Percentiles rank a stretch among this genome's conserved stretches.
These are phyloP conservation scores for Aspergillus amoenus DNA, from an alignment of 2,329 filamentous ascomycete genomes.

Conservation along the genomic window DNA sequence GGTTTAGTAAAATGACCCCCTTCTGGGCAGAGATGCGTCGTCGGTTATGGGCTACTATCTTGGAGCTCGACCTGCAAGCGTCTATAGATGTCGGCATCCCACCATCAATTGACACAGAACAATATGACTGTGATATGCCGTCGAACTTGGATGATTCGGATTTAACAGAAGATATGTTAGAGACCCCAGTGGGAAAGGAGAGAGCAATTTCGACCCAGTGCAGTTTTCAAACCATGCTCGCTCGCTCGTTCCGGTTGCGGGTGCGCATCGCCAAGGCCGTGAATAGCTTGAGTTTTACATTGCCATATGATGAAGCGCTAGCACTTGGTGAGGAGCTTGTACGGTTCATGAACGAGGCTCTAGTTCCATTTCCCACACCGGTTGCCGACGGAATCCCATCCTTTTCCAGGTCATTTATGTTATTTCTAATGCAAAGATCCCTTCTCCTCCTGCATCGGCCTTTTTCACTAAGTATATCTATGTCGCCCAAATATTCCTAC, in stretches of 20 bases:
- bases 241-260: constrained; percentile 29
- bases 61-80: constrained; percentile 43
- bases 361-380: constrained; percentile 22
- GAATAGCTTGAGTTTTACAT: constrained; percentile 30
- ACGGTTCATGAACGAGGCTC: constrained; percentile 23
- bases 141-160: constrained; percentile 41
- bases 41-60: constrained; percentile 46
- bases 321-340: constrained; percentile 30
- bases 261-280: constrained; percentile 30
- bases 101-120: constrained; percentile 34
- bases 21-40: constrained; percentile 48
- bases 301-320: constrained; percentile 35
- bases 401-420: constrained; percentile 43
- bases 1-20: constrained; percentile 32
- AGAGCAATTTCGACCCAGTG: constrained; percentile 22
- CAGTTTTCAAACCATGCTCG: constrained; percentile 30
- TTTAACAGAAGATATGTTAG: constrained; percentile 28
- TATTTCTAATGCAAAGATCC: constrained; percentile 56
- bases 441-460: constrained; percentile 55
- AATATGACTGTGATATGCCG: constrained; percentile 38
- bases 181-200: constrained; percentile 20
- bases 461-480: constrained; percentile 34
- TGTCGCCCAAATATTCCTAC: constrained; percentile 36
- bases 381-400: constrained; percentile 19
- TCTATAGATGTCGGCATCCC: constrained; percentile 36